These are phyloP conservation scores for Eutrema salsugineum DNA, from an alignment of 441 rosid species.

Conservation along the genomic window DNA sequence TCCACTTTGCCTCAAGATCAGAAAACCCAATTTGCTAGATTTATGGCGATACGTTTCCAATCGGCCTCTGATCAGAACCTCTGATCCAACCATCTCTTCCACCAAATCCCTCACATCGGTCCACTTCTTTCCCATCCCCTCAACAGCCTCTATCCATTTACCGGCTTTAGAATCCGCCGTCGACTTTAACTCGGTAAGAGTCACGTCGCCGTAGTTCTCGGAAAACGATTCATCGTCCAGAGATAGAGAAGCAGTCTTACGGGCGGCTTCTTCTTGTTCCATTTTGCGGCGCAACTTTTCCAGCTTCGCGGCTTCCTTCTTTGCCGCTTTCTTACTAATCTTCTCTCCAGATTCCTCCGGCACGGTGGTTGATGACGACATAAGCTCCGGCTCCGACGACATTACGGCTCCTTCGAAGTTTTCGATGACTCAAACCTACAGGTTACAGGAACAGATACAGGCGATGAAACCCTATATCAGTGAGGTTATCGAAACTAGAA, in stretches of 20 bases:
- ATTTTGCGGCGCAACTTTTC: conserved; percentile 78
- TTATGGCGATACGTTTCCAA: conserved; percentile 53
- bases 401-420: not conserved
- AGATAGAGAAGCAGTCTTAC: conserved; percentile 40
- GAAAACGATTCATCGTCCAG: conserved; percentile 50
- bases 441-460: too few relatives aligned
- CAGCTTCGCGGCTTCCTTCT: conserved; percentile 81
- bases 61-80: conserved; percentile 62
- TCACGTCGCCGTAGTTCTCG: conserved; percentile 61
- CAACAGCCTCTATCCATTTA: conserved; percentile 42
- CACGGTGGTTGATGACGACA: not conserved
- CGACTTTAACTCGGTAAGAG: conserved; percentile 60
- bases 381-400: conserved; percentile 26
- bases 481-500: too few relatives aligned
- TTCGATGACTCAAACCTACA: too few relatives aligned
- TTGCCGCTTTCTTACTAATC: conserved; percentile 74
- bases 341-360: conserved; percentile 30
- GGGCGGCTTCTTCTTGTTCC: conserved; percentile 40
- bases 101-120: conserved; percentile 44
- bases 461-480: too few relatives aligned
- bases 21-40: conserved; percentile 58
- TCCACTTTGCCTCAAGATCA: conserved; percentile 61
- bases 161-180: conserved; percentile 37
- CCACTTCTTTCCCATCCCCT: conserved; percentile 41
- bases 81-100: conserved; percentile 37